A percentile compares a stretch with the other conserved stretches of the same genome.
Evolutionary conservation across 352 stramenopile genomes (phyloP).

Genomic region (Elongisporangium prolatum): DNA sequence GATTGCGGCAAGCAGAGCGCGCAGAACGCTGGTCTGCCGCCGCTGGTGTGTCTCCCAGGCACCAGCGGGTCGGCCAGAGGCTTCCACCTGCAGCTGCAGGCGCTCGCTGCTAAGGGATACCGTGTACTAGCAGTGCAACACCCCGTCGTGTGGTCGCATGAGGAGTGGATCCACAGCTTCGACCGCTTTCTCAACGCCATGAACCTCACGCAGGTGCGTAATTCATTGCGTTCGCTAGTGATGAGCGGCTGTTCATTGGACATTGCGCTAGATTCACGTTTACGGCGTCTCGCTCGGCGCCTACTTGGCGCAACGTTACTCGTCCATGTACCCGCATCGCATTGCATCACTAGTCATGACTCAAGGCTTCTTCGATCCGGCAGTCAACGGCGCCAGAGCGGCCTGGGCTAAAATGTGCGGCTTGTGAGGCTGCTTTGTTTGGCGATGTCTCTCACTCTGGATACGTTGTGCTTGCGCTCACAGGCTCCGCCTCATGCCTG

Average conservation of each 20-base stretch:
- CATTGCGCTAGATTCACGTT: constrained; percentile 37
- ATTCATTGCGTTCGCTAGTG: background rate
- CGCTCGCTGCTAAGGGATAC: constrained; percentile 51
- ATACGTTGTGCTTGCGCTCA: background rate
- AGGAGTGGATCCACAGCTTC: constrained; percentile 82
- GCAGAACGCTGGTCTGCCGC: constrained; percentile 15
- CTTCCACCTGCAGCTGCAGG: constrained; percentile 56
- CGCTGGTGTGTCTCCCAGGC: constrained; percentile 64
- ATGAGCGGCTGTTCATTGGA: background rate
- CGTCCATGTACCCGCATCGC: constrained; percentile 49
- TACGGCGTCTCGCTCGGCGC: constrained; percentile 70
- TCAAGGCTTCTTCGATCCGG: constrained; percentile 58
- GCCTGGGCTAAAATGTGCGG: constrained; percentile 53
- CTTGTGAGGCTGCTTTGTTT: background rate
- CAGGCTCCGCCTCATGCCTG: constrained; percentile 60
- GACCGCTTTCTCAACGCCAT: constrained; percentile 71
- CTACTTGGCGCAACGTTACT: constrained; percentile 68
- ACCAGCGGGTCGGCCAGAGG: constrained; percentile 40
- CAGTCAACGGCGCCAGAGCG: constrained; percentile 30
- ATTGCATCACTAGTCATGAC: constrained; percentile 59
- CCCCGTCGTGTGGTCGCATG: constrained; percentile 67
- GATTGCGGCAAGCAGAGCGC: constrained; percentile 47
- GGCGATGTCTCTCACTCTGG: background rate
- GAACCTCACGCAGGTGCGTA: constrained; percentile 29
- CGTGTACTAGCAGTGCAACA: constrained; percentile 69